Evolutionary conservation across 2,329 filamentous ascomycete genomes (phyloP), one percentile per base, ranked within the genome.

Genomic region (Dothideomycetes sp.): DNA sequence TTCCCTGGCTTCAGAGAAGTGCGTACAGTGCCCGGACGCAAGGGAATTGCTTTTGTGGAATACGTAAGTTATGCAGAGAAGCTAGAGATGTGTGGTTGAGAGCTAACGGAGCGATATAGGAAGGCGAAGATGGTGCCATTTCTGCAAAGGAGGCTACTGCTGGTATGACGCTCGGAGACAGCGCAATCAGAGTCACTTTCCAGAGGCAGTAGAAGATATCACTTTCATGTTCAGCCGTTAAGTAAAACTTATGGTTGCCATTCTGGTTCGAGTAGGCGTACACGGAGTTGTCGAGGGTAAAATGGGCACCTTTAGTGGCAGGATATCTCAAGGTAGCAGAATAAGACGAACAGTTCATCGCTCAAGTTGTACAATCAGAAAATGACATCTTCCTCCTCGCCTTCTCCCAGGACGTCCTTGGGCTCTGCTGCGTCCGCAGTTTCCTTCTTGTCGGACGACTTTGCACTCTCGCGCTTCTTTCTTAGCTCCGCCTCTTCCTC

Each of bases 1-100:
- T 98, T 93, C 65, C 84, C 94, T 47, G 89, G 89, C 18, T 95
- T 98, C 69, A 82, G 81, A 57, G 91, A 98, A 66, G 84, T 95
- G 34, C 78, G 91, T 54, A 64, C 86, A 57, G 89, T 96, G 34
- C 88, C 89, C 4, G 84, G 86, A 19, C 72, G 89, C 37, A 81
- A 77, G 47, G 86, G 86, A 3, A 88, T 98, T 60, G 91, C 87
- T 1, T 98, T 98, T 60, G 86, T 95, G 44, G 91, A 98, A 62
- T 98, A 96, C 65, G 22, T 27, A 12, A 27, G 22, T 27, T 27
- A 7, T n/a, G n/a, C n/a, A n/a, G n/a, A n/a, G n/a, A n/a, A n/a
- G n/a, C n/a, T n/a, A n/a, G n/a, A n/a, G n/a, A n/a, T n/a, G n/a
- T n/a, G n/a, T n/a, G n/a, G n/a, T n/a, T n/a, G n/a, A n/a, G n/a